A percentile compares a stretch with the other conserved stretches of the same genome.
Conservation (phyloP, 2,329 filamentous ascomycete genomes). For the Hypomyces perniciosus region DNA sequence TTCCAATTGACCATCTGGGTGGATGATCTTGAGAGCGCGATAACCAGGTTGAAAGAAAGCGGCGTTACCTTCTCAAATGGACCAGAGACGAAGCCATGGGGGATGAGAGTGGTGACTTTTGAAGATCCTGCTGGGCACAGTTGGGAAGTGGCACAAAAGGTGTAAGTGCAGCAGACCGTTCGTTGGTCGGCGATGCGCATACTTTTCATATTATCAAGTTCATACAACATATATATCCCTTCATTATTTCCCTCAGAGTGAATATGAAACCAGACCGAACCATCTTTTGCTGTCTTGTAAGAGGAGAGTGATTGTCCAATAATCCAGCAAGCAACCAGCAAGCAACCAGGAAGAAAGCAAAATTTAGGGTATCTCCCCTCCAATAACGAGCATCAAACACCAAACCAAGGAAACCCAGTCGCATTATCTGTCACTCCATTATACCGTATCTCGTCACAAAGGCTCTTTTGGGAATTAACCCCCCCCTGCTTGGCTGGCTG, state of each 20-base stretch:
- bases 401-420: background rate
- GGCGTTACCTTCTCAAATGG: conserved; percentile 11
- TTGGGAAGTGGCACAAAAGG: conserved; percentile 13
- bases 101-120: conserved; percentile 12
- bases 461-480: no score
- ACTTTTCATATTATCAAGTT: no score
- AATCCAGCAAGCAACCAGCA: no score
- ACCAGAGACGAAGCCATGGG: conserved; percentile 13
- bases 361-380: conserved; percentile 1
- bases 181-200: no score
- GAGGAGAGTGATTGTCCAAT: no score
- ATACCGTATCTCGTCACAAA: no score
- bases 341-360: no score
- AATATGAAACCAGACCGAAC: no score
- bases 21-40: conserved; percentile 13
- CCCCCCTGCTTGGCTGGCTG: background rate
- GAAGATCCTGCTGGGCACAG: conserved; percentile 13
- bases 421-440: no score
- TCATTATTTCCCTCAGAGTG: no score
- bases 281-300: no score
- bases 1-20: conserved; percentile 13
- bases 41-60: conserved; percentile 3
- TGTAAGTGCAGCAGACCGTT: background rate
- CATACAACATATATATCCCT: no score
- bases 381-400: background rate